Percentiles rank a stretch among this genome's conserved stretches.
These are phyloP conservation scores for Bryoglossum gracile DNA, from an alignment of 495 filamentous ascomycete species.

Conservation along the genomic window DNA sequence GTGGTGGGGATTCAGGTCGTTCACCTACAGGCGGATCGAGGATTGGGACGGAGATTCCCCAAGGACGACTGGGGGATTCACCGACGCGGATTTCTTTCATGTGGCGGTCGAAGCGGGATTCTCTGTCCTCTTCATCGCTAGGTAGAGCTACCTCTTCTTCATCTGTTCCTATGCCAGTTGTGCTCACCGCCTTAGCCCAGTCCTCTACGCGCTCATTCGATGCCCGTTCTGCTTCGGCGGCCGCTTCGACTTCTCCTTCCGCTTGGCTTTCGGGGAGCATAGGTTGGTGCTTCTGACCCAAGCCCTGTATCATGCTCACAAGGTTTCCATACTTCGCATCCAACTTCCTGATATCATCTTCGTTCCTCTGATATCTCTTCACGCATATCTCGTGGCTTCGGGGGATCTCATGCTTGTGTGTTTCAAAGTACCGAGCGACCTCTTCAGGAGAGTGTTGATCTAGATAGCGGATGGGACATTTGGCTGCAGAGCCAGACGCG, in stretches of 20 bases:
- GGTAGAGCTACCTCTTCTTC: constrained; percentile 27
- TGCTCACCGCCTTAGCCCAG: constrained; percentile 69
- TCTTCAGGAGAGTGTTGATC: constrained; percentile 88
- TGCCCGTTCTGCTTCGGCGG: constrained; percentile 32
- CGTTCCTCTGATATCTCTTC: constrained; percentile 74
- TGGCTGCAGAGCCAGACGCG: constrained; percentile 42
- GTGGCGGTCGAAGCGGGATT: constrained; percentile 68
- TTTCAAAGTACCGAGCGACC: constrained; percentile 80
- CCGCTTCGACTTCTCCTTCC: constrained; percentile 39
- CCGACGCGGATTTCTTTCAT: constrained; percentile 78
- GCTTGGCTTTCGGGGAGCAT: constrained; percentile 59
- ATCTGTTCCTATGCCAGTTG: constrained; percentile 32
- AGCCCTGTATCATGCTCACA: constrained; percentile 81
- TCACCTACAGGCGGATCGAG: constrained; percentile 23
- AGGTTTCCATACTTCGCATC: constrained; percentile 89
- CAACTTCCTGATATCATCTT: constrained; percentile 70
- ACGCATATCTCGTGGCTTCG: constrained; percentile 88
- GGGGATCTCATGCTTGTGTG: constrained; percentile 86
- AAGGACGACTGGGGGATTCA: constrained; percentile 82
- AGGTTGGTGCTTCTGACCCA: constrained; percentile 74
- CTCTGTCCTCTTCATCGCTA: constrained; percentile 36
- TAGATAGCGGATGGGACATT: constrained; percentile 83
- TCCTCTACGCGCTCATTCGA: constrained; percentile 63
- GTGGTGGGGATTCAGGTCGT: constrained; percentile 35
- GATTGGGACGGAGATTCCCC: constrained; percentile 74